Evolutionary conservation across 352 stramenopile genomes (phyloP), one percentile per base, ranked within the genome.

Genomic region (Phytopythium boreale): DNA sequence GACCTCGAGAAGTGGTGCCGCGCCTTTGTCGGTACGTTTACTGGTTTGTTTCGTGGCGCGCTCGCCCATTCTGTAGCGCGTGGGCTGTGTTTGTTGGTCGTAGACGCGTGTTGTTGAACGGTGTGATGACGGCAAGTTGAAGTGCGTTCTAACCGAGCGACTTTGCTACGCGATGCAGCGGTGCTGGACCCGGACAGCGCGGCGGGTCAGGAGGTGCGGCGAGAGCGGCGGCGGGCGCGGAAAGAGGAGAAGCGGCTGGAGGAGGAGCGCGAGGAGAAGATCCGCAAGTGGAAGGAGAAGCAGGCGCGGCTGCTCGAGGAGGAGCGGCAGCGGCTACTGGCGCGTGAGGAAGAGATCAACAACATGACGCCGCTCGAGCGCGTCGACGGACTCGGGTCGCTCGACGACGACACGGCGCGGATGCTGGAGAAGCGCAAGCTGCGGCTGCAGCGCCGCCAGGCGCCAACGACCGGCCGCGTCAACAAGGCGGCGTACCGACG

Each of bases 1-100:
- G 87, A 95, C 66, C 61, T 92, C 4, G 85, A 93, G 27, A 89
- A 91, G 55, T 95, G 87, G 87, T 92, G 83, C 67, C 82, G 83
- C 43, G 84, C 73, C 1, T 84, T 93, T 49, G 61, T 90, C 44
- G 78, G 77, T 87, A 52, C 51, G 72, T 67, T 10, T 17, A 11
- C 20, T 1, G 9, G 37, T 19, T 29, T 4, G 1, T 9, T 34
- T 43, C 2, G 17, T 17, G n/a, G 20, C 34, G 12, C 26, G 1
- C 12, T n/a, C 29, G 14, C 27, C 8, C 19, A n/a, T 1, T 34
- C 6, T 55, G 27, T 24, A 15, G 26, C 6, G 52, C 31, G 12
- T 22, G 27, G 19, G 20, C 14, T 56, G 26, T 31, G 17, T 20
- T 12, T 10, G 15, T 8, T 20, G 9, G 52, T 14, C 34, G 29